Percentiles rank a stretch among this genome's conserved stretches.
Conservation (phyloP, 139 green algal genomes). For the Axilococcus clingmanii region DNA sequence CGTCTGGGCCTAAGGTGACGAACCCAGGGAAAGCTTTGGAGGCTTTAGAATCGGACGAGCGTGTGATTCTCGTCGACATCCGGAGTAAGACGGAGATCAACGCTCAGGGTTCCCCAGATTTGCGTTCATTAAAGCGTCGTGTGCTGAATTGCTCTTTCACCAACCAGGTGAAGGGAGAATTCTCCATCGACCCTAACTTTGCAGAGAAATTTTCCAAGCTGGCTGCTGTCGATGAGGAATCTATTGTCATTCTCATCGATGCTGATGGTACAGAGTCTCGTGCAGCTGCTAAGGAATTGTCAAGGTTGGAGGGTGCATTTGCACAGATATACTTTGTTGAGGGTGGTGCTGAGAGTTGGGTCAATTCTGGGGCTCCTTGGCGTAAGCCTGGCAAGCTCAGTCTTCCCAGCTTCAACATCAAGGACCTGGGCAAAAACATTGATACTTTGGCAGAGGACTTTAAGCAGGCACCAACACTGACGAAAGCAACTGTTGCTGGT, state of each 20-base stretch:
- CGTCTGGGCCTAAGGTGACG: conserved; percentile 16
- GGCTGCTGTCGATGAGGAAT: conserved; percentile 12
- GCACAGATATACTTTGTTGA: conserved; percentile 30
- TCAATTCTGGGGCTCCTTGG: conserved; percentile 18
- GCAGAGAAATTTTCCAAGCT: conserved; percentile 24
- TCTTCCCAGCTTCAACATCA: conserved; percentile 8
- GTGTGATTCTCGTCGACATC: conserved; percentile 29
- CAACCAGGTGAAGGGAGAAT: conserved; percentile 8
- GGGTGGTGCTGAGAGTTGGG: conserved; percentile 36
- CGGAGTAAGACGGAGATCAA: conserved; percentile 27
- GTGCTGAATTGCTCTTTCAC: conserved; percentile 19
- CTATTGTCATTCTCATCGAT: conserved; percentile 32
- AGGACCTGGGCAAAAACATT: conserved; percentile 1
- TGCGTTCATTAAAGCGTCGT: conserved; percentile 16
- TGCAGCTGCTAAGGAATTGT: conserved; percentile 19
- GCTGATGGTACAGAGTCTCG: conserved; percentile 10
- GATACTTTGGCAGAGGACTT: conserved; percentile 37
- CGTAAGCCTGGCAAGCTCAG: conserved; percentile 6
- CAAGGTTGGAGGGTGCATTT: conserved; percentile 15
- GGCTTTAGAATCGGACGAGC: conserved; percentile 11
- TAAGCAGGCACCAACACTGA: conserved; percentile 17
- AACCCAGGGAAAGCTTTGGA: conserved; percentile 19
- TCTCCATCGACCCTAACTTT: conserved; percentile 22
- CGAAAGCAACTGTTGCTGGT: conserved; percentile 29
- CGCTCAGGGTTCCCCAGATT: conserved; percentile 24